Evolutionary conservation across 441 rosid species (phyloP), one percentile per base, ranked within the genome.

Genomic region (Syzygium malaccense): DNA sequence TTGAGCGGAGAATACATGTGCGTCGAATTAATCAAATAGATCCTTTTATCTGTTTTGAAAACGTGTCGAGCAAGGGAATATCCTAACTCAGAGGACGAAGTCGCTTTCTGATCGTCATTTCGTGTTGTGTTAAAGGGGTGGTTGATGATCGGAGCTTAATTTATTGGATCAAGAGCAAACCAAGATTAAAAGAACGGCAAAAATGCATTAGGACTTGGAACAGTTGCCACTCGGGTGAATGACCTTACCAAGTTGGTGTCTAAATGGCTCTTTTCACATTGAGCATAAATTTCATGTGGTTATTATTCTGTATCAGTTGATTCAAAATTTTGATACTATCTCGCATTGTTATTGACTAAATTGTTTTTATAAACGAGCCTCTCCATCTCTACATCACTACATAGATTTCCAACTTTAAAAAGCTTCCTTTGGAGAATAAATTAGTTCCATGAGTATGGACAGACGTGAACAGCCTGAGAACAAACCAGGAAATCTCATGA

Each of bases 301-400:
- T 23, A 53, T 45, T 45, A 71, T 37, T 14, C 51, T 23, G 83
- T 15, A 71, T 37, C 83, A 3, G n/a, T 25, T 41, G 9, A 6
- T 12, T 64, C 75, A 8, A 41, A 64, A 64, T 64, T 64, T 30
- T 85, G 88, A 32, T 41, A 88, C 88, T 66, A 87, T 53, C 57
- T 41, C 57, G 89, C 90, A 90, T 58, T 89, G 85, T 90, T 85
- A 87, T 53, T 78, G 32, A 55, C 90, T 54, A 84, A 88, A 60
- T 45, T 85, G 32, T 79, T 0, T 80, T 49, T 26, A 60, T 85
- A n/a, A 53, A 79, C 85, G 87, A 51, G 48, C 10, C 78, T 57
- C 87, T 45, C 91, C 92, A 91, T 88, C 57, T 88, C 83, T 71
- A 55, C 92, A 89, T 93, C 94, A 89, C 91, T 60, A 28, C 90